These are phyloP conservation scores for Hyphopichia khmerensis DNA, from an alignment of 1,139 yeast species.

Conservation along the genomic window DNA sequence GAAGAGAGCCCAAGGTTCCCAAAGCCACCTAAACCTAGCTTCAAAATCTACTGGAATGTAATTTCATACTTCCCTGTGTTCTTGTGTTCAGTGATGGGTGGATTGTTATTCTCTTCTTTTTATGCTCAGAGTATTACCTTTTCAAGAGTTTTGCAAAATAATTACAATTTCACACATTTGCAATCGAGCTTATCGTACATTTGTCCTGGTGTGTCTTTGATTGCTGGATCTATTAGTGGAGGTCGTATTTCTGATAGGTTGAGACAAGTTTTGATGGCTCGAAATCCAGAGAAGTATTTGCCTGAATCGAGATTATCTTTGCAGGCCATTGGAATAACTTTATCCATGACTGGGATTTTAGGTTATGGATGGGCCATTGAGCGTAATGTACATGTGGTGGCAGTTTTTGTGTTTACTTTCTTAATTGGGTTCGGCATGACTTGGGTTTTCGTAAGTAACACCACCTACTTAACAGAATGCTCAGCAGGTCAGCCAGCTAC, in stretches of 20 bases:
- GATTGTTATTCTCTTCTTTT: slow-evolving; percentile 53
- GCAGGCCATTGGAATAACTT: slow-evolving; percentile 45
- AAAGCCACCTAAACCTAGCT: slow-evolving; percentile 49
- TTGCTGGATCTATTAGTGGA: slow-evolving; percentile 50
- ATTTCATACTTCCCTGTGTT: slow-evolving; percentile 45
- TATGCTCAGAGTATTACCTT: slow-evolving; percentile 56
- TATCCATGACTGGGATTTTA: slow-evolving; percentile 46
- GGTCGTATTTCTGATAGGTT: slow-evolving; percentile 50
- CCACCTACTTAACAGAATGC: slow-evolving; percentile 57
- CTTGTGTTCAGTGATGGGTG: slow-evolving; percentile 49
- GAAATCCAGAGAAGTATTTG: slow-evolving; percentile 24
- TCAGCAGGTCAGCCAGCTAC: slow-evolving; percentile 54
- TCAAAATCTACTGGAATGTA: slow-evolving; percentile 34
- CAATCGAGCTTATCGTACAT: slow-evolving; percentile 48
- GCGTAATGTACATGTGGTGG: slow-evolving; percentile 38
- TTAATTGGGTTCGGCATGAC: slow-evolving; percentile 57
- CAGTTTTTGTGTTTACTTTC: slow-evolving; percentile 45
- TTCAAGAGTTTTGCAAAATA: slow-evolving; percentile 34
- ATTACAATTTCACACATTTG: slow-evolving; percentile 36
- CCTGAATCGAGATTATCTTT: slow-evolving; percentile 50
- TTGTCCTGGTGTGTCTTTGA: slow-evolving; percentile 54
- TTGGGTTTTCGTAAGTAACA: slow-evolving; percentile 58
- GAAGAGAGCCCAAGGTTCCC: slow-evolving; percentile 31
- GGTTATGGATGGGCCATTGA: slow-evolving; percentile 59
- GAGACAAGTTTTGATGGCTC: slow-evolving; percentile 23